These are phyloP conservation scores for Penicillium paxilli DNA, from an alignment of 495 filamentous ascomycete species.

Conservation along the genomic window DNA sequence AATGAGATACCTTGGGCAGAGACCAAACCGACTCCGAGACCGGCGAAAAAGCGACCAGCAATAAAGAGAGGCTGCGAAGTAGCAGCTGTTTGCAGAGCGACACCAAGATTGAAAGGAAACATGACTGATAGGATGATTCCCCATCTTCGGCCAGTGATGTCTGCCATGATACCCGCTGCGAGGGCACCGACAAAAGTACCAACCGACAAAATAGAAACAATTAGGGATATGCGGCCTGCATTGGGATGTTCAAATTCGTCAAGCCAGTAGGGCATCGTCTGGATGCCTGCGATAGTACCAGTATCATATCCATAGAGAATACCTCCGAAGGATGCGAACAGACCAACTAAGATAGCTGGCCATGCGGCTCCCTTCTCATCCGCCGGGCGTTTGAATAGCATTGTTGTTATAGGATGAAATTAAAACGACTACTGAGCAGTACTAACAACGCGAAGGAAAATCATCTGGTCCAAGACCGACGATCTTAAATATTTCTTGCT, in stretches of 20 bases:
- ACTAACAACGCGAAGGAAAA: too few species aligned
- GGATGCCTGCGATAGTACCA: background rate
- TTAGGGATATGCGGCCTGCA: constrained; percentile 40
- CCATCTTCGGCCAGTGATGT: constrained; percentile 67
- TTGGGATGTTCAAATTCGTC: background rate
- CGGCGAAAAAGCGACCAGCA: constrained; percentile 74
- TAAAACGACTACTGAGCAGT: too few species aligned
- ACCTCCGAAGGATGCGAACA: constrained; percentile 6
- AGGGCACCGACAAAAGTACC: constrained; percentile 74
- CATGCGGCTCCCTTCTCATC: constrained; percentile 2
- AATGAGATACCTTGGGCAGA: constrained; percentile 38
- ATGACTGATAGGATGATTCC: constrained; percentile 60
- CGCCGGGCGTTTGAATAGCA: too few species aligned
- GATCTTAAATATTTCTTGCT: too few species aligned
- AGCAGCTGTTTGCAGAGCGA: constrained; percentile 71
- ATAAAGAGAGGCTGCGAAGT: constrained; percentile 66
- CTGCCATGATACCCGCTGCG: constrained; percentile 75
- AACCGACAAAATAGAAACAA: constrained; percentile 68
- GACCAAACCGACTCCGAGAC: constrained; percentile 76
- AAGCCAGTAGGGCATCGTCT: background rate
- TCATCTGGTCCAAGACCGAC: too few species aligned
- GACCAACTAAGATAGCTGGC: background rate
- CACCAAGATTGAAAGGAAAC: constrained; percentile 64
- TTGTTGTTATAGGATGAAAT: too few species aligned
- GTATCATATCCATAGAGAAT: constrained; percentile 9